These are phyloP conservation scores for Phoenix roebelenii DNA, from an alignment of 176 grass and related monocot species.

Conservation along the genomic window DNA sequence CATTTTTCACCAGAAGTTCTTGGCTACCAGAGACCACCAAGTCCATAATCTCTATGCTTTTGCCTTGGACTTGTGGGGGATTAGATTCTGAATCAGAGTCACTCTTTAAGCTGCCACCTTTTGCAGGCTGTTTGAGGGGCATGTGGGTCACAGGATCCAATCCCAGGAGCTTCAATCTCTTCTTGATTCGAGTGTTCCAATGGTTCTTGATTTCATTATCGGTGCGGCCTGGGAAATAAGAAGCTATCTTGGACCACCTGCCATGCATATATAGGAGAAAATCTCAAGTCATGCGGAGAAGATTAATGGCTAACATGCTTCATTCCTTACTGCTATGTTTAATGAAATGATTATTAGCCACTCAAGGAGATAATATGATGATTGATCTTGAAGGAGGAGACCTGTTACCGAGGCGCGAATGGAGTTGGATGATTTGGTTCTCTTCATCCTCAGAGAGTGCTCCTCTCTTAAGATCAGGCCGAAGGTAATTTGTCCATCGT, in stretches of 20 bases:
- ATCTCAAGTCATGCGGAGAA: too few species aligned
- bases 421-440: slow-evolving; percentile 8
- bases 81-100: too few species aligned
- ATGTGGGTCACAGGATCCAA: slow-evolving; percentile 14
- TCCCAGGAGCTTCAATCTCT: slow-evolving; percentile 24
- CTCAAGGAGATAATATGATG: too few species aligned
- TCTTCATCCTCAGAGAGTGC: slow-evolving; percentile 8
- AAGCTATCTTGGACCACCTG: slow-evolving; percentile 33
- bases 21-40: too few species aligned
- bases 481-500: slow-evolving; percentile 9
- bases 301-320: too few species aligned
- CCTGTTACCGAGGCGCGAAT: slow-evolving; percentile 9
- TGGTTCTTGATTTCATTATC: slow-evolving; percentile 40
- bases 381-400: too few species aligned
- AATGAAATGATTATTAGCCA: too few species aligned
- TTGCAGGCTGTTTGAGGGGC: background rate
- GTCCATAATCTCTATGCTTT: background rate
- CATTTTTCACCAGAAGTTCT: background rate
- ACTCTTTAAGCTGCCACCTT: background rate
- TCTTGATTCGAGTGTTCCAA: slow-evolving; percentile 31
- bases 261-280: too few species aligned
- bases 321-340: too few species aligned
- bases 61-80: background rate
- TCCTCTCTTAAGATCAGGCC: slow-evolving; percentile 5
- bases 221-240: slow-evolving; percentile 26